Percentiles rank a stretch among this genome's conserved stretches.
Conservation (phyloP, 768 basidiomycete genomes). For the Cyclocybe aegerita region DNA sequence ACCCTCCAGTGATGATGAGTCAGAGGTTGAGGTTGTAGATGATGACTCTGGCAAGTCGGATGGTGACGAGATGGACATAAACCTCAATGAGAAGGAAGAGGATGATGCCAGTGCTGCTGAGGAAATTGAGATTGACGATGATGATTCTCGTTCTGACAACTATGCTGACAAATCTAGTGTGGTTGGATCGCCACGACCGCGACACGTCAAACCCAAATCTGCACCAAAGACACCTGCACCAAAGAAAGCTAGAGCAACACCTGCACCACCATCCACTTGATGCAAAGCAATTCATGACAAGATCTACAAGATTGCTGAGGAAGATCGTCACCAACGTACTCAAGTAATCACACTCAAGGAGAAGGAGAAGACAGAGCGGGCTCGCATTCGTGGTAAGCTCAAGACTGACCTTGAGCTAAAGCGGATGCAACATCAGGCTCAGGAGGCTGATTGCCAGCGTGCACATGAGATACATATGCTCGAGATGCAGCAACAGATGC, state of each 20-base stretch:
- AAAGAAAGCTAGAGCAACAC: not conserved
- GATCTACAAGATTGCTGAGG: slow-evolving; percentile 1
- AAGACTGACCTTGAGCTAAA: slow-evolving; percentile 6
- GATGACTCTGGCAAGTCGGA: not conserved
- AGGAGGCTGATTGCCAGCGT: slow-evolving; percentile 5
- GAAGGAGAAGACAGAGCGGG: slow-evolving; percentile 2
- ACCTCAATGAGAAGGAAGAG: not conserved
- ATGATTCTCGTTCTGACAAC: too few relatives aligned
- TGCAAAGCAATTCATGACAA: slow-evolving; percentile 2
- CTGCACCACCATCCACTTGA: not conserved
- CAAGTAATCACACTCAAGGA: not conserved
- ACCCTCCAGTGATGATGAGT: not conserved
- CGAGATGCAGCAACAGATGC: slow-evolving; percentile 6
- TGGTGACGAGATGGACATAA: too few relatives aligned
- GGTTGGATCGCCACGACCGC: not conserved
- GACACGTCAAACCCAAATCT: not conserved
- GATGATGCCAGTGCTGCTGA: not conserved
- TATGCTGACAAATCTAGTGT: not conserved
- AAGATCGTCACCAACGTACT: slow-evolving; percentile 1
- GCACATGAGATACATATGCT: slow-evolving; percentile 8
- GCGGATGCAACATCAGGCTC: slow-evolving; percentile 1
- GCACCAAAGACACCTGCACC: not conserved
- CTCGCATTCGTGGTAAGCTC: not conserved
- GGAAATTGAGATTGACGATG: not conserved
- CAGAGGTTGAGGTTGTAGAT: not conserved